These are phyloP conservation scores for Triticum monococcum DNA, from an alignment of 176 grass and related monocot species.

Conservation along the genomic window DNA sequence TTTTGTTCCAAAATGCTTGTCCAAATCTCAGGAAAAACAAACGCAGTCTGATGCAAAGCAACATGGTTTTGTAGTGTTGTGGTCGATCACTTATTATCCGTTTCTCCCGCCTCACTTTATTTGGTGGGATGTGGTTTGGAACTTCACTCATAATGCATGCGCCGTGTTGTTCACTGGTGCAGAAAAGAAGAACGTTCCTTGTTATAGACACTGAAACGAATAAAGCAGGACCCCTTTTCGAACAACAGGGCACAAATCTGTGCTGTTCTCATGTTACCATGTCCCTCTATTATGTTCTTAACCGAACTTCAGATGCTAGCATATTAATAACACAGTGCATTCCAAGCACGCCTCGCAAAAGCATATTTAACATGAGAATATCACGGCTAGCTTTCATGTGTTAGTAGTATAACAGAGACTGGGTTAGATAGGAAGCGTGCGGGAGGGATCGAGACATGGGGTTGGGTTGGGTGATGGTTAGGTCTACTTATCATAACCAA, in stretches of 20 bases:
- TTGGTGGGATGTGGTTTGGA: not conserved
- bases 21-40: not conserved
- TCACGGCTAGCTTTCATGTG: too few relatives aligned
- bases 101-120: not conserved
- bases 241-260: not conserved
- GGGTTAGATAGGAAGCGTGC: conserved; percentile 29
- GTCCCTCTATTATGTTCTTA: not conserved
- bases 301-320: too few relatives aligned
- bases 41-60: not conserved
- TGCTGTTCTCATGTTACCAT: not conserved
- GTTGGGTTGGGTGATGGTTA: conserved; percentile 19
- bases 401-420: not conserved
- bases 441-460: not conserved
- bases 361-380: too few relatives aligned
- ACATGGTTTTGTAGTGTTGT: not conserved
- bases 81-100: not conserved
- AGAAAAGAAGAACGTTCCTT: not conserved
- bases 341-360: too few relatives aligned
- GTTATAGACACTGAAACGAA: conserved; percentile 5
- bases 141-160: not conserved
- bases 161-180: not conserved
- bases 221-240: not conserved
- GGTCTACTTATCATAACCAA: conserved; percentile 17
- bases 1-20: not conserved
- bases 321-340: too few relatives aligned